Evolutionary conservation across 2,329 filamentous ascomycete species (phyloP).

Genomic region (Sarocladium oryzae): DNA sequence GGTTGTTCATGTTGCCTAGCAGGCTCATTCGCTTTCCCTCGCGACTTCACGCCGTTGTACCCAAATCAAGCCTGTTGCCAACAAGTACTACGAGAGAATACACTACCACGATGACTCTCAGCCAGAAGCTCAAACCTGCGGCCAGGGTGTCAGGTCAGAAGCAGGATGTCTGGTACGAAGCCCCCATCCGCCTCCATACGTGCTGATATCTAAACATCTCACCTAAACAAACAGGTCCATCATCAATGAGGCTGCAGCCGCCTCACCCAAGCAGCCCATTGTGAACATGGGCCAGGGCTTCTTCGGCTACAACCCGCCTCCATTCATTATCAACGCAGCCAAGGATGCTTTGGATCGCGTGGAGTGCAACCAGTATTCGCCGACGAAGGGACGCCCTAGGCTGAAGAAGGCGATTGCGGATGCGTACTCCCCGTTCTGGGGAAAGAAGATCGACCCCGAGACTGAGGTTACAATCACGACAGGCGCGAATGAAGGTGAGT

Average conservation of each 20-base stretch:
- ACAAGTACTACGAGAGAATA: not conserved
- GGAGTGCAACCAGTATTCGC: conserved; percentile 98
- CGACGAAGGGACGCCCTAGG: conserved; percentile 85
- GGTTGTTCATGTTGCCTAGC: conserved; percentile 5
- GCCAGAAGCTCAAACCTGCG: conserved; percentile 42
- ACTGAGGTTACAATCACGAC: conserved; percentile 95
- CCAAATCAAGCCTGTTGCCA: not conserved
- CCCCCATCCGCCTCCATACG: not conserved
- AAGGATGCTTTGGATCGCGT: conserved; percentile 84
- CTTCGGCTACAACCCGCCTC: conserved; percentile 90
- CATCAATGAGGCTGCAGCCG: conserved; percentile 58
- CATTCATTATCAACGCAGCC: conserved; percentile 85
- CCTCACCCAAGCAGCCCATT: conserved; percentile 56
- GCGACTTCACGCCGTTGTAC: conserved; percentile 15
- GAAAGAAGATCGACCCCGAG: conserved; percentile 73
- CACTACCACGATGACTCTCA: conserved; percentile 33
- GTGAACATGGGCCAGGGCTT: conserved; percentile 61
- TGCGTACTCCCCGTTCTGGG: conserved; percentile 87
- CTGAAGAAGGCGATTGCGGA: conserved; percentile 90
- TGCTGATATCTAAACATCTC: not conserved
- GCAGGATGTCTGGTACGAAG: conserved; percentile 45
- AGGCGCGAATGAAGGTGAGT: conserved; percentile 67
- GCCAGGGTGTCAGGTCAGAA: conserved; percentile 41
- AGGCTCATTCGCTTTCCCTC: conserved; percentile 12
- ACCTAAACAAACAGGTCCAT: conserved; percentile 43